Conservation (phyloP, 805 yeast genomes). For the Cyberlindnera xylosilytica region DNA sequence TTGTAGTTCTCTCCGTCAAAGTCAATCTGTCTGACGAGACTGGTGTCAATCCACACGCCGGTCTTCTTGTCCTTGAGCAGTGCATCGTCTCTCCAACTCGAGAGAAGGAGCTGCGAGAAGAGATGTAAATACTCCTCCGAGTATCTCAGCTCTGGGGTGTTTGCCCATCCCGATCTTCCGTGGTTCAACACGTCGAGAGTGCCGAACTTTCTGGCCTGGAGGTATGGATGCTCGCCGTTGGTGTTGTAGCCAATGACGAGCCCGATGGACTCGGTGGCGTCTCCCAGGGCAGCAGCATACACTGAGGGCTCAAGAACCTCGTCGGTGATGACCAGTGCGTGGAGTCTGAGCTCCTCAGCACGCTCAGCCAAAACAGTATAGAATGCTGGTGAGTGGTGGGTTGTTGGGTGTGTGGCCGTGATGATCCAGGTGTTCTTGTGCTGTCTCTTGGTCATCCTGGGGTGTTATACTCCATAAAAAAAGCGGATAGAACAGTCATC, state of each 20-base stretch:
- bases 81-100: conserved; percentile 39
- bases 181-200: conserved; percentile 39
- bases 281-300: conserved; percentile 34
- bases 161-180: conserved; percentile 47
- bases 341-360: conserved; percentile 32
- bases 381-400: conserved; percentile 31
- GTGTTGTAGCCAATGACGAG: conserved; percentile 32
- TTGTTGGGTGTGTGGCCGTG: conserved; percentile 2
- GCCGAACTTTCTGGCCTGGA: conserved; percentile 30
- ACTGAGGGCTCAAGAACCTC: conserved; percentile 36
- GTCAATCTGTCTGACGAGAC: conserved; percentile 34
- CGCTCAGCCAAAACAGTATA: conserved; percentile 20
- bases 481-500: no score
- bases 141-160: conserved; percentile 42
- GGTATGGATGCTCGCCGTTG: conserved; percentile 40
- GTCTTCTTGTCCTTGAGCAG: conserved; percentile 36
- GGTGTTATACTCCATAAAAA: no score
- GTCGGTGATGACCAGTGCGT: conserved; percentile 35
- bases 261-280: conserved; percentile 33
- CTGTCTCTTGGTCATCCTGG: conserved; percentile 1
- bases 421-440: conserved; percentile 5
- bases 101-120: conserved; percentile 37
- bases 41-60: conserved; percentile 27
- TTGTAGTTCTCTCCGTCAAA: conserved; percentile 35
- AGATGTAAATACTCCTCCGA: conserved; percentile 40